Conservation (phyloP, 2,329 filamentous ascomycete species). For the Colletotrichum tamarilloi region DNA sequence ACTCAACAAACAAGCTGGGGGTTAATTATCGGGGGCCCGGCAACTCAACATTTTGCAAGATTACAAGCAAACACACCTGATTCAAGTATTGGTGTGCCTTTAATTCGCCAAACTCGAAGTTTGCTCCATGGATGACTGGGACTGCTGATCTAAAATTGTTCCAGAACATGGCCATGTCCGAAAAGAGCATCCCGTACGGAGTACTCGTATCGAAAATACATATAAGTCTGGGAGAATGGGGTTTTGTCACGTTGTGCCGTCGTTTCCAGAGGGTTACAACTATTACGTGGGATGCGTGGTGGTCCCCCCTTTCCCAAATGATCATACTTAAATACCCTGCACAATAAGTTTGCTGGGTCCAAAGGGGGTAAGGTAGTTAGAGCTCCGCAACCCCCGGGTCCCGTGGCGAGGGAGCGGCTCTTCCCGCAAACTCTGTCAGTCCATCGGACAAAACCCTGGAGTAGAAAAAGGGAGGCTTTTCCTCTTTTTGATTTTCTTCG, state of each 20-base stretch:
- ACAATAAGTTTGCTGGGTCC: background rate
- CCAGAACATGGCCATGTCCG: conserved; percentile 7
- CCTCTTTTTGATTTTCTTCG: background rate
- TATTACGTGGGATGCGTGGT: background rate
- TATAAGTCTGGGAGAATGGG: too few relatives aligned
- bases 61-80: background rate
- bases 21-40: background rate
- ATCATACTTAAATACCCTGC: background rate
- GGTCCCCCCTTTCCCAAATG: background rate
- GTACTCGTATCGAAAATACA: background rate
- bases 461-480: background rate
- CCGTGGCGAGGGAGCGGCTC: background rate
- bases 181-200: too few relatives aligned
- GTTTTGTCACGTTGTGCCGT: background rate
- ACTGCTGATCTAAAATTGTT: background rate
- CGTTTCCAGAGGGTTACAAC: background rate
- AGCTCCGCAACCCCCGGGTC: background rate
- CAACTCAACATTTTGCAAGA: background rate
- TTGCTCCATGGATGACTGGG: background rate
- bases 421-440: background rate
- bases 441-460: too few relatives aligned
- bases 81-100: background rate
- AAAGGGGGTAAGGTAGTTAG: too few relatives aligned
- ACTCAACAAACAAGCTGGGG: background rate
- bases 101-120: background rate